Conservation (phyloP, 78 protist species). For the Dictyostelium firmibasis region DNA sequence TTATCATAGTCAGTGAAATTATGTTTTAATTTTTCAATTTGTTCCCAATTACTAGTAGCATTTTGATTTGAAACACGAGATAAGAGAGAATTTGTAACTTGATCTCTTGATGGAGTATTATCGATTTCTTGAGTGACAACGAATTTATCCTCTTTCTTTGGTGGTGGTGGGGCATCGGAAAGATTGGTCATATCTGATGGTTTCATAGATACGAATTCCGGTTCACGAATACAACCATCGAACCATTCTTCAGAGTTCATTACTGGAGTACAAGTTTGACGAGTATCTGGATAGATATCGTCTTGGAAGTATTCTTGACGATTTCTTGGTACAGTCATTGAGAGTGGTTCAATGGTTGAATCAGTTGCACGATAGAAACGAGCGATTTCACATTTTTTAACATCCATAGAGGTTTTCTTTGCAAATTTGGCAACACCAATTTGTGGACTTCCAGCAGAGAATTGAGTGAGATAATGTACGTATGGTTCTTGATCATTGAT, state of each 20-base stretch:
- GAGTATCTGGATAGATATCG: slow-evolving; percentile 88
- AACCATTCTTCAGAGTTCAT: slow-evolving; percentile 90
- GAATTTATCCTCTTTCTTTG: slow-evolving; percentile 29
- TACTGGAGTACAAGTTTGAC: slow-evolving; percentile 45
- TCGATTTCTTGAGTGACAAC: background rate
- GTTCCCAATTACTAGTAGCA: background rate
- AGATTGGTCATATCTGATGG: slow-evolving; percentile 57
- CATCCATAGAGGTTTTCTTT: slow-evolving; percentile 60
- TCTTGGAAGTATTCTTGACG: slow-evolving; percentile 89
- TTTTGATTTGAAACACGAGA: slow-evolving; percentile 22
- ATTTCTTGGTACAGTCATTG: slow-evolving; percentile 88
- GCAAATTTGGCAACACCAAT: slow-evolving; percentile 83
- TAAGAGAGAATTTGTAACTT: slow-evolving; percentile 2
- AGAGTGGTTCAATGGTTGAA: slow-evolving; percentile 76
- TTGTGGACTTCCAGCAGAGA: slow-evolving; percentile 38
- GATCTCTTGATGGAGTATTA: slow-evolving; percentile 46
- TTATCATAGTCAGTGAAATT: background rate
- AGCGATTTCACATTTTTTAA: slow-evolving; percentile 86
- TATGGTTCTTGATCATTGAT: slow-evolving; percentile 82
- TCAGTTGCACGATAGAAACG: slow-evolving; percentile 50
- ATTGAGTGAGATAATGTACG: slow-evolving; percentile 79
- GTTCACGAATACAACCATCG: slow-evolving; percentile 72
- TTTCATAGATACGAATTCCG: slow-evolving; percentile 14
- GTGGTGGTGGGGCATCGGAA: slow-evolving; percentile 55
- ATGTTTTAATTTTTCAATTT: background rate